These are phyloP conservation scores for Ilex asprella DNA, from an alignment of 257 asterid genomes.

Conservation along the genomic window DNA sequence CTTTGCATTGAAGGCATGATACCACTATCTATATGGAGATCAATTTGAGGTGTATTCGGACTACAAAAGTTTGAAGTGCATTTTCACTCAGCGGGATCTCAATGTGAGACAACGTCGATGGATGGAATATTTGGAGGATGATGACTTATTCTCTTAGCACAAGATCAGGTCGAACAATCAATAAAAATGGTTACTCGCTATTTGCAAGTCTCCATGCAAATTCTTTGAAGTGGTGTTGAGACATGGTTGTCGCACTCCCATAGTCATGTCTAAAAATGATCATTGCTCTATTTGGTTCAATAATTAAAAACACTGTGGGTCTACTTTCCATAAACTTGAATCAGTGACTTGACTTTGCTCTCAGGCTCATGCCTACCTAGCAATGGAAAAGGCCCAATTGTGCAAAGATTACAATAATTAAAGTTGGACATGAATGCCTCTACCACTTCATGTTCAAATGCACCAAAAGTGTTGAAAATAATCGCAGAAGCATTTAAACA, in stretches of 20 bases:
- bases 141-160: too few species aligned
- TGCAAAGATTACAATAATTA: neutral
- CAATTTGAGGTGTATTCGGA: too few species aligned
- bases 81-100: too few species aligned
- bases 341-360: neutral
- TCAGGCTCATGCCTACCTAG: neutral
- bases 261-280: neutral
- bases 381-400: neutral
- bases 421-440: neutral
- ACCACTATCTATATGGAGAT: too few species aligned
- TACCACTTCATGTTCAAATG: too few species aligned
- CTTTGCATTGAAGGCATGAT: too few species aligned
- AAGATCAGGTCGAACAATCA: neutral
- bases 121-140: too few species aligned
- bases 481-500: neutral
- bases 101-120: too few species aligned
- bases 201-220: neutral
- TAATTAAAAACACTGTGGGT: neutral
- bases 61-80: too few species aligned
- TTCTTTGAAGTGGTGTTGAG: neutral
- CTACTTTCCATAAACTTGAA: neutral
- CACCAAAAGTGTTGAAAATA: neutral
- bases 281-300: neutral
- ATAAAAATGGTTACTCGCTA: neutral
- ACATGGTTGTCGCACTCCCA: neutral